Evolutionary conservation across 1,284 basidiomycete species (phyloP), one percentile per base, ranked within the genome.

Genomic region (Inonotus obliquus): DNA sequence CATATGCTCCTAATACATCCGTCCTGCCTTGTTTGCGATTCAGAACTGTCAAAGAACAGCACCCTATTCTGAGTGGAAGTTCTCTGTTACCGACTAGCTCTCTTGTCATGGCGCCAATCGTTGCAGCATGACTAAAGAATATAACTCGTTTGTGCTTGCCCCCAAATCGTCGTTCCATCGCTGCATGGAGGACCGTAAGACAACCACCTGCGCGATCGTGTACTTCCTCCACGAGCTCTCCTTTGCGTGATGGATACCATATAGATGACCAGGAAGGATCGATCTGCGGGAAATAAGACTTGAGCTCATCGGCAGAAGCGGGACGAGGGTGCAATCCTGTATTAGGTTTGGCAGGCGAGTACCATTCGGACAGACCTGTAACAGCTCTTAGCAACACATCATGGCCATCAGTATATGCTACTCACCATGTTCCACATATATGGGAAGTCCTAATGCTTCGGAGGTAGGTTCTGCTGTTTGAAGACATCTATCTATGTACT

Each of bases 351-450:
- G 84, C 90, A 29, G 87, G 90, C 1, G 88, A 89, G 72, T 89
- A 94, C 92, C 92, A 94, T 72, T 94, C 93, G 4, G 84, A 81
- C 10, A 94, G 70, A 9, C 92, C 92, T 89, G 19, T 57, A 13
- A 25, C 10, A 35, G 11, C 11, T 27, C 10, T 59, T 25, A 11
- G 39, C 13, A 1, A 17, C 25, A 52, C 5, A 19, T 51, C 17
- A 48, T 11, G 27, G 27, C 59, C 23, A 10, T 6, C n/a, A 48
- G 29, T 51, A 47, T 51, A 14, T 44, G 19, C 11, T n/a, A 67
- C 79, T 55, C 67, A 86, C 90, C 90, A 65, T 93, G 91, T 67
- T 91, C 85, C 6, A 58, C 63, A 27, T 61, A 78, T 74, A 95
- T 81, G 0, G 91, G 89, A 2, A 92, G 61, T 1, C 76, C 75